Evolutionary conservation across 2,329 filamentous ascomycete genomes (phyloP).

Genomic region (Hypomyces perniciosus): DNA sequence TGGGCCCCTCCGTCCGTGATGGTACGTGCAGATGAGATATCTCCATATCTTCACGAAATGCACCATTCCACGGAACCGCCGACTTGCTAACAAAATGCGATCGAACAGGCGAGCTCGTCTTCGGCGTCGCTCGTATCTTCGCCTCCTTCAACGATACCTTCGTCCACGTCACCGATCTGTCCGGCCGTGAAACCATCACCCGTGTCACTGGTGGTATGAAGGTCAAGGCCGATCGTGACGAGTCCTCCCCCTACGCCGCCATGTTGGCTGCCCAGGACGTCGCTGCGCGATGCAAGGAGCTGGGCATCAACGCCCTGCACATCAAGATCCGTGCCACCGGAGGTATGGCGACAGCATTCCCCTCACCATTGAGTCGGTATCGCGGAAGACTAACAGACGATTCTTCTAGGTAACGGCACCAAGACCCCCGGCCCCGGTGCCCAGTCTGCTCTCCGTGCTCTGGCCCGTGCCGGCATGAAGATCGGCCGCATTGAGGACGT

Average conservation of each 20-base stretch:
- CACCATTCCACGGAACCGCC: neutral
- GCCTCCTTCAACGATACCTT: constrained; percentile 91
- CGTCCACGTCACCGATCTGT: constrained; percentile 99
- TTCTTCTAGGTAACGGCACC: constrained; percentile 78
- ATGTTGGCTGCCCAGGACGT: constrained; percentile 99
- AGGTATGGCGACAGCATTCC: constrained; percentile 51
- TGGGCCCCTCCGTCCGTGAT: constrained; percentile 94
- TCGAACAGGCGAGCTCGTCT: constrained; percentile 80
- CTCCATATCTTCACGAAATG: neutral
- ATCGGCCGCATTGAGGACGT: constrained; percentile 99
- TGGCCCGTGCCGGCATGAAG: constrained; percentile 99
- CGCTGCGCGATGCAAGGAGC: constrained; percentile 73
- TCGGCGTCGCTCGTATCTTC: constrained; percentile 94
- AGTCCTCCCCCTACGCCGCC: constrained; percentile 98
- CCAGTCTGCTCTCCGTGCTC: constrained; percentile 96
- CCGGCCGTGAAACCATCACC: constrained; percentile 99
- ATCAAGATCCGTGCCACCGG: constrained; percentile 99
- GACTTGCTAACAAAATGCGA: constrained; percentile 13
- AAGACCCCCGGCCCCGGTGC: constrained; percentile 99
- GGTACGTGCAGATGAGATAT: constrained; percentile 45
- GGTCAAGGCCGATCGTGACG: constrained; percentile 99
- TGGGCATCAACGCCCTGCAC: constrained; percentile 85
- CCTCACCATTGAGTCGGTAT: neutral
- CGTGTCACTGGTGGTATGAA: constrained; percentile 99
- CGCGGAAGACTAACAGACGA: neutral